These are phyloP conservation scores for Chlorella sp. DNA, from an alignment of 139 green algal genomes.

Conservation along the genomic window DNA sequence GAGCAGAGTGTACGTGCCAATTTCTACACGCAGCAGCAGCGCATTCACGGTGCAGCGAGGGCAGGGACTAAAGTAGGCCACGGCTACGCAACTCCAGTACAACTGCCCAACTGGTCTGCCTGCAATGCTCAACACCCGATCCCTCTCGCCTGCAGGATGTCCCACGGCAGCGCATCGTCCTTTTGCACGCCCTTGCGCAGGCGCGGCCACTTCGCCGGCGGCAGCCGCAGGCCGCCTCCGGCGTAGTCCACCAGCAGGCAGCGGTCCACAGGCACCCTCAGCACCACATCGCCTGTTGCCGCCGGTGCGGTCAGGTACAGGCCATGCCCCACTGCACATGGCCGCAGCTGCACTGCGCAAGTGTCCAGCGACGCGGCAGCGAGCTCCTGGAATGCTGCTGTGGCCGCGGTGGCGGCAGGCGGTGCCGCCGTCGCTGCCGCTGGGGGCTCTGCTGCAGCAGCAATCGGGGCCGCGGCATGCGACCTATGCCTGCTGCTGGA, in stretches of 20 bases:
- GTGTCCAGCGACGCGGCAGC: not conserved
- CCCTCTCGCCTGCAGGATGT: conserved; percentile 54
- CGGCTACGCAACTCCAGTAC: no score
- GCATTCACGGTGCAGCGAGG: no score
- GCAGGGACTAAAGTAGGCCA: no score
- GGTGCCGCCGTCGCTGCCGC: not conserved
- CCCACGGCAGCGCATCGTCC: conserved; percentile 60
- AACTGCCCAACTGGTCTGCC: no score
- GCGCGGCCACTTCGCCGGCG: conserved; percentile 29
- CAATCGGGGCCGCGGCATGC: no score
- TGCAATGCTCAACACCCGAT: no score
- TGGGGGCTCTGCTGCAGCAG: not conserved
- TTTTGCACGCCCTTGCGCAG: conserved; percentile 30
- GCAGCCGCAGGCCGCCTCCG: conserved; percentile 39
- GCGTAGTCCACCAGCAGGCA: conserved; percentile 63
- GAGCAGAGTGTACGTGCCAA: no score
- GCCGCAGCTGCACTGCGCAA: not conserved
- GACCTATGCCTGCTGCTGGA: no score
- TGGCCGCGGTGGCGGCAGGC: not conserved
- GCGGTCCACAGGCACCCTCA: conserved; percentile 42
- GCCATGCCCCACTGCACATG: conserved; percentile 23
- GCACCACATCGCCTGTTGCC: conserved; percentile 34
- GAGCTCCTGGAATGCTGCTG: conserved; percentile 2
- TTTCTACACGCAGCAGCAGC: no score
- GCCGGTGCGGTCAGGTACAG: conserved; percentile 16